Conservation (phyloP, 805 yeast genomes). For the Myxozyma geophila region DNA sequence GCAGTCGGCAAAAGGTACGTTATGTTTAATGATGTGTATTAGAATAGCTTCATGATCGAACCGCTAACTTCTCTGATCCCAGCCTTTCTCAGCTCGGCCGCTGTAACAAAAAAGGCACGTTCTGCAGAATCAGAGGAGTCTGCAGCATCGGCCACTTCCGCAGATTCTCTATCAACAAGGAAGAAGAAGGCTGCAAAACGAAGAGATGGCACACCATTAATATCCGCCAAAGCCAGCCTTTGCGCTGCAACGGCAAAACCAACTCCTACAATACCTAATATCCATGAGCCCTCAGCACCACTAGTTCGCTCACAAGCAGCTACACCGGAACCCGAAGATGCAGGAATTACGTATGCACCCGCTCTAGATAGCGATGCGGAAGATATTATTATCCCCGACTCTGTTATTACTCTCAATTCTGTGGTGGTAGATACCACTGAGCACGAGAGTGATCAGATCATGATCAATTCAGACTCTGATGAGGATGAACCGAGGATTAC, state of each 20-base stretch:
- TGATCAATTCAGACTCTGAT: constrained; percentile 14
- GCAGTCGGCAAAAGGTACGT: constrained; percentile 24
- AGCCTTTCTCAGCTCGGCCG: constrained; percentile 19
- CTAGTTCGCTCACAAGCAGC: background rate
- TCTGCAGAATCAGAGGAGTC: background rate
- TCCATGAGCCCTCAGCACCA: background rate
- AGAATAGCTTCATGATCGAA: background rate
- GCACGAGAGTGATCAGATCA: constrained; percentile 6
- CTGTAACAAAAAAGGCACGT: constrained; percentile 13
- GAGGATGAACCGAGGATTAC: constrained; percentile 10
- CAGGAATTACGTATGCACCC: constrained; percentile 5
- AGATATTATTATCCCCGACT: background rate
- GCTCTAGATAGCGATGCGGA: constrained; percentile 7
- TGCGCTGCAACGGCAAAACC: no score
- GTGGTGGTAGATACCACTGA: background rate
- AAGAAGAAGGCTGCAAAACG: background rate
- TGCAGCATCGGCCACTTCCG: background rate
- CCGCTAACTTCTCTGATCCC: background rate
- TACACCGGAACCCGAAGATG: background rate
- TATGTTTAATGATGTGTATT: background rate
- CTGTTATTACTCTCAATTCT: background rate
- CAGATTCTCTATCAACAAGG: background rate
- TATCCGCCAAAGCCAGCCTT: background rate
- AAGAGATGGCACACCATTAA: background rate
- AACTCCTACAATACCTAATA: no score